phyloP scores from a whole-genome alignment of 306 rosid species.

The Vachellia pachyceras region DNA sequence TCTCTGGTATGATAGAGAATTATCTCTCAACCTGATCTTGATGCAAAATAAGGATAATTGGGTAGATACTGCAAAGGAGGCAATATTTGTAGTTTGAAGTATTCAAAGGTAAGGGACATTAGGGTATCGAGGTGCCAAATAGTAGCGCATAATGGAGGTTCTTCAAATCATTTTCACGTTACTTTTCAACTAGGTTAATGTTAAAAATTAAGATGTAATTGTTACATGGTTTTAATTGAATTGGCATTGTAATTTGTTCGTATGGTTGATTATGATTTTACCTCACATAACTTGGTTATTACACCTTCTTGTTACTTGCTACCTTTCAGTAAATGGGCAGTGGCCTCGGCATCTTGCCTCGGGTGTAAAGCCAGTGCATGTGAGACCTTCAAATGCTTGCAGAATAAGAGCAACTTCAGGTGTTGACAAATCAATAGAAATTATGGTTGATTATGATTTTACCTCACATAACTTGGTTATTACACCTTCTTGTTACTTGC shows the following conservation, averaged over 20 bases:
- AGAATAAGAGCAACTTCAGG: conserved; percentile 66
- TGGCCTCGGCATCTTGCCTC: conserved; percentile 53
- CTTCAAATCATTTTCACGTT: not conserved
- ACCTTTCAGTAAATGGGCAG: conserved; percentile 57
- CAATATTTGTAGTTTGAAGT: not conserved
- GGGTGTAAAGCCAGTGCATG: conserved; percentile 50
- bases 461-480: conserved; percentile 10
- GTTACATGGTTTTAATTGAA: conserved; percentile 9
- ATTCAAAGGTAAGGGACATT: not conserved
- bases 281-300: conserved; percentile 3
- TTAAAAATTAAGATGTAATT: not conserved
- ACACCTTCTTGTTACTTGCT: conserved; percentile 21
- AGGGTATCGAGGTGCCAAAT: not conserved
- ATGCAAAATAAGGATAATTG: not conserved
- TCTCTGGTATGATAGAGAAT: not conserved
- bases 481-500: conserved; percentile 19
- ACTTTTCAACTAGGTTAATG: not conserved
- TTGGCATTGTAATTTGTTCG: conserved; percentile 30
- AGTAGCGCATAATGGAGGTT: not conserved
- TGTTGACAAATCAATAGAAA: conserved; percentile 51
- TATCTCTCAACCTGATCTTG: not conserved
- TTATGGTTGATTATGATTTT: conserved; percentile 28
- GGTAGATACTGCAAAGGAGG: not conserved
- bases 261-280: conserved; percentile 3
- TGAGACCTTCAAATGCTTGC: conserved; percentile 54